Base-by-base conservation (phyloP, 2,329 filamentous ascomycete species). In the Beauveria australis region DNA sequence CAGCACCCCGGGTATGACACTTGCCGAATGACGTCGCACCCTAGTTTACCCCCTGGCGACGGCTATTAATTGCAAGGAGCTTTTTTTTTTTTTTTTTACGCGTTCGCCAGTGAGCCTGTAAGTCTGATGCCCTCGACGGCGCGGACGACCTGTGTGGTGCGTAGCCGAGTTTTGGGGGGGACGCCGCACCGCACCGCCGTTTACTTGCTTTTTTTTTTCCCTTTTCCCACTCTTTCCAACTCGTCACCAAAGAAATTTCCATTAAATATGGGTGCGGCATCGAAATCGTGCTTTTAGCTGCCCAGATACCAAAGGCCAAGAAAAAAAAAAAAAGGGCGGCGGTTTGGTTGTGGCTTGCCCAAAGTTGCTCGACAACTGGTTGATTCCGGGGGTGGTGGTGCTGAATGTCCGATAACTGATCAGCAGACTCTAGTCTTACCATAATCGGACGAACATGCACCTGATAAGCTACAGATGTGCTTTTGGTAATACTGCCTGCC, bases 11-110 rank as follows among this genome's bases (percentile, higher is more conserved):
- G 30, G 30, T 33, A 33, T 12, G 14, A 4, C 30, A 33, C 30
- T 33, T 33, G 30, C 30, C 30, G 51, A 58, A 47, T 53, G 48
- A 53, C 48, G 57, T 59, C 47, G 47, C 19, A 8, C 19, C 18
- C 9, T 37, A 2, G 12, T 12, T 14, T 5, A 4, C 12, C 30
- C 37, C 48, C 40, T 53, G 48, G 26, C 57, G 40, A 59, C 48
- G 57, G 57, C n/a, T 59, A 53, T 53, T 59, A 59, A 53, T 59
- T 59, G 28, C 40, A 46, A 59, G 41, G 48, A 59, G 44, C 19
- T 49, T 2, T 12, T n/a, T n/a, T 12, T 2, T 12, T n/a, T n/a
- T 12, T 46, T 22, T 22, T 22, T 46, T 46, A 41, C 40, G 53
- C 40, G 12, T 55, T 33, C 33, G 37, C 18, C 16, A 43, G 40